phyloP scores from a whole-genome alignment of 2,329 filamentous ascomycete species.

The Fusarium graminum region DNA sequence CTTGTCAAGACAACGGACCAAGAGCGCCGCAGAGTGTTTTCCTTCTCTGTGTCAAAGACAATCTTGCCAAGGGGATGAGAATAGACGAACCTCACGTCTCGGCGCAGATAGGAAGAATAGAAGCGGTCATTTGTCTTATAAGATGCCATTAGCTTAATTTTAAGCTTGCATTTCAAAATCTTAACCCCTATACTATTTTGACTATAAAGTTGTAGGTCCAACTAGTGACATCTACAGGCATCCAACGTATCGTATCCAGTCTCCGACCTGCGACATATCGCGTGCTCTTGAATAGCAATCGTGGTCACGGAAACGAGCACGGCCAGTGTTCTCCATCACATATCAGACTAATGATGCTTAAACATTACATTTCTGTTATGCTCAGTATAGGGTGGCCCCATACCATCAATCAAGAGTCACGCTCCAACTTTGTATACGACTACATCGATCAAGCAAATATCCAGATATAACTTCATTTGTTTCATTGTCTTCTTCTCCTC shows the following conservation, averaged over 20 bases:
- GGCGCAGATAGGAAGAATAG: background rate
- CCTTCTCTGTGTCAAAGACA: background rate
- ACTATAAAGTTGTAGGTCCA: background rate
- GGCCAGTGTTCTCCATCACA: conserved; percentile 1
- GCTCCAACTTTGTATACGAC: background rate
- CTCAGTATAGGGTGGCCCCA: background rate
- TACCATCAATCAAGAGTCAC: background rate
- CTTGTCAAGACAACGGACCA: conserved; percentile 10
- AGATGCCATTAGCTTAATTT: background rate
- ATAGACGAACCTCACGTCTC: background rate
- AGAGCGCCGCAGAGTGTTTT: background rate
- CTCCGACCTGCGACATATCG: conserved; percentile 10
- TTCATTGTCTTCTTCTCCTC: conserved; percentile 36
- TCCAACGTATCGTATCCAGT: conserved; percentile 1
- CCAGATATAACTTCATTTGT: conserved; percentile 15
- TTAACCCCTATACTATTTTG: background rate
- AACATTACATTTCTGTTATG: conserved; percentile 15
- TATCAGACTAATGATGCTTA: conserved; percentile 3
- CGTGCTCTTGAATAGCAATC: conserved; percentile 1
- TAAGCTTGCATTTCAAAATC: background rate
- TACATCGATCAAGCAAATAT: background rate
- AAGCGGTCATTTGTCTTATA: background rate
- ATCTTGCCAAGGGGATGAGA: background rate
- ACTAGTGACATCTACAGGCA: background rate
- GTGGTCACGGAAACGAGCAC: conserved; percentile 1